These are phyloP conservation scores for Syzygium aqueum DNA, from an alignment of 345 rosid genomes.

Conservation along the genomic window DNA sequence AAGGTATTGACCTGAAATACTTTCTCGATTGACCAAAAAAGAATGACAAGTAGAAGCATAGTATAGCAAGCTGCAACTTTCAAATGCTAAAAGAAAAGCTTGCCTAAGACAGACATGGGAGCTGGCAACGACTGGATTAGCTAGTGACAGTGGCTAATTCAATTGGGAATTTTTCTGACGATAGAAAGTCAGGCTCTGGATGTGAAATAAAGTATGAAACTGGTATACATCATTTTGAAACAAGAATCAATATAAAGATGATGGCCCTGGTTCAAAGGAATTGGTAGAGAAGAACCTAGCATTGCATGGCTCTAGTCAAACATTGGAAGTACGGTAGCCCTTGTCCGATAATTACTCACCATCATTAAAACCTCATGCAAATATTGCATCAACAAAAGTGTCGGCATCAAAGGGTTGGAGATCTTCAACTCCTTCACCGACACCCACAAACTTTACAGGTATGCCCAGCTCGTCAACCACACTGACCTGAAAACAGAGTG, in stretches of 20 bases:
- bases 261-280: not conserved
- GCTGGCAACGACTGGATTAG: not conserved
- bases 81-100: not conserved
- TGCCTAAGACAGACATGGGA: not conserved
- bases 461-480: conserved; percentile 93
- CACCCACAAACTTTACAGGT: conserved; percentile 92
- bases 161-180: not conserved
- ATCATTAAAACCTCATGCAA: conserved; percentile 29
- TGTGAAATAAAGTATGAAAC: not conserved
- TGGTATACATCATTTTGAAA: not conserved
- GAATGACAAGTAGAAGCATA: not conserved
- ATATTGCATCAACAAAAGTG: conserved; percentile 77
- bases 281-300: not conserved
- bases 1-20: not conserved
- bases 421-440: conserved; percentile 88
- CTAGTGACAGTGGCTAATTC: not conserved
- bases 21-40: not conserved
- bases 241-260: not conserved
- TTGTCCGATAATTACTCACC: not conserved
- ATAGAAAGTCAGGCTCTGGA: not conserved
- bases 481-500: conserved; percentile 53
- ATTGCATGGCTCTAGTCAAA: not conserved
- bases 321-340: not conserved
- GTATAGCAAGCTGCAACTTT: not conserved
- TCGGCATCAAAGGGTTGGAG: conserved; percentile 93